phyloP scores from a whole-genome alignment of 495 filamentous ascomycete species.

The Penicillium verhagenii region DNA sequence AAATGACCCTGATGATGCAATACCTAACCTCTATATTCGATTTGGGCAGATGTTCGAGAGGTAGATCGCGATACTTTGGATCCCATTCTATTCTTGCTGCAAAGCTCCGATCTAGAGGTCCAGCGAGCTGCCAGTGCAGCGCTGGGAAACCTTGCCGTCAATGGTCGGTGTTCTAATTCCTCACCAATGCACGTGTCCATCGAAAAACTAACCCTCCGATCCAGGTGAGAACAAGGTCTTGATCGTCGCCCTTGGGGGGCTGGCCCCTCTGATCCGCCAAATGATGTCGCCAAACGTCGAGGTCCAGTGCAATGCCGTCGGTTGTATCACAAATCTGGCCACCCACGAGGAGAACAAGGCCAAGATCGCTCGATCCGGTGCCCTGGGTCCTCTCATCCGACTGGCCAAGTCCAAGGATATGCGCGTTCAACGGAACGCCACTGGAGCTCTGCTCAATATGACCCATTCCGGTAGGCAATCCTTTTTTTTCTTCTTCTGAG shows the following conservation, averaged over 20 bases:
- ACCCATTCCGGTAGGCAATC: slow-evolving; percentile 84
- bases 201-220: slow-evolving; percentile 50
- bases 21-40: slow-evolving; percentile 12
- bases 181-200: background rate
- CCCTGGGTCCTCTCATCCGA: slow-evolving; percentile 82
- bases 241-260: slow-evolving; percentile 88
- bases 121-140: slow-evolving; percentile 96
- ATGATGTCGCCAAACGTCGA: slow-evolving; percentile 99
- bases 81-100: slow-evolving; percentile 91
- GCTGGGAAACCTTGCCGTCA: slow-evolving; percentile 93
- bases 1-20: slow-evolving; percentile 9
- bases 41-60: slow-evolving; percentile 93
- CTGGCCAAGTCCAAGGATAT: slow-evolving; percentile 97
- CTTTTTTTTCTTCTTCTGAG: slow-evolving; percentile 18
- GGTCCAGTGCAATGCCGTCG: slow-evolving; percentile 98
- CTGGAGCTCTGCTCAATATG: slow-evolving; percentile 95
- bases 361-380: slow-evolving; percentile 94
- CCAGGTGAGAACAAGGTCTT: slow-evolving; percentile 96
- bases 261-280: slow-evolving; percentile 90
- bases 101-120: slow-evolving; percentile 94
- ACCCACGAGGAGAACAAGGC: slow-evolving; percentile 99
- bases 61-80: slow-evolving; percentile 93
- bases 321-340: slow-evolving; percentile 96
- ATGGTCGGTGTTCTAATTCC: slow-evolving; percentile 58
- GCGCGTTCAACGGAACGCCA: slow-evolving; percentile 97